Percentiles rank a stretch among this genome's conserved stretches.
Evolutionary conservation across 805 yeast genomes (phyloP).

Genomic region (Hagleromyces aurorensis): DNA sequence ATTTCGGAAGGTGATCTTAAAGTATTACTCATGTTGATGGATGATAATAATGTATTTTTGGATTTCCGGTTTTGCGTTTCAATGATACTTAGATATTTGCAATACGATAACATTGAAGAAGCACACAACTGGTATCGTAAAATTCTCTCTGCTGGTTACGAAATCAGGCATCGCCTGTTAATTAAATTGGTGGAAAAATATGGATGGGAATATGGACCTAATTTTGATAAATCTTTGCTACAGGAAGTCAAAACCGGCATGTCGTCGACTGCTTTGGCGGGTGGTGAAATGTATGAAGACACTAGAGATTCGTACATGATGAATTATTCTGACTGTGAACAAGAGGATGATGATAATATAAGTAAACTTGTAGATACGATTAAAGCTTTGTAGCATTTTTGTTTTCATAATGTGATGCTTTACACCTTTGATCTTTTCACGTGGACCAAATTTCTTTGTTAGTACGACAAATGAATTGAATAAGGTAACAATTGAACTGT

Average conservation of each 20-base stretch:
- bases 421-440: too few species aligned
- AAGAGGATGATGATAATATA: constrained; percentile 1
- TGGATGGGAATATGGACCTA: constrained; percentile 23
- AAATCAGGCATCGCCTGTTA: constrained; percentile 16
- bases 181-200: constrained; percentile 12
- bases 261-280: not conserved
- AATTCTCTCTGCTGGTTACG: constrained; percentile 18
- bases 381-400: too few species aligned
- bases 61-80: constrained; percentile 22
- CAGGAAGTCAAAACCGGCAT: constrained; percentile 6
- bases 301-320: too few species aligned
- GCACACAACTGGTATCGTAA: constrained; percentile 26
- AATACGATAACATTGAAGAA: constrained; percentile 11
- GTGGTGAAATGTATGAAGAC: constrained; percentile 7
- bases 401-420: too few species aligned
- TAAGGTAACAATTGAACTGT: too few species aligned
- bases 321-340: constrained; percentile 1
- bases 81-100: constrained; percentile 18
- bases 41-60: constrained; percentile 13
- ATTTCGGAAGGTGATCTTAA: constrained; percentile 15
- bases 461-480: too few species aligned
- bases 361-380: too few species aligned
- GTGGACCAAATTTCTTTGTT: too few species aligned
- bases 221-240: constrained; percentile 11
- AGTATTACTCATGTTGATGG: constrained; percentile 19